These are phyloP conservation scores for Panicum miliaceum DNA, from an alignment of 176 grass and related monocot genomes.

Conservation along the genomic window DNA sequence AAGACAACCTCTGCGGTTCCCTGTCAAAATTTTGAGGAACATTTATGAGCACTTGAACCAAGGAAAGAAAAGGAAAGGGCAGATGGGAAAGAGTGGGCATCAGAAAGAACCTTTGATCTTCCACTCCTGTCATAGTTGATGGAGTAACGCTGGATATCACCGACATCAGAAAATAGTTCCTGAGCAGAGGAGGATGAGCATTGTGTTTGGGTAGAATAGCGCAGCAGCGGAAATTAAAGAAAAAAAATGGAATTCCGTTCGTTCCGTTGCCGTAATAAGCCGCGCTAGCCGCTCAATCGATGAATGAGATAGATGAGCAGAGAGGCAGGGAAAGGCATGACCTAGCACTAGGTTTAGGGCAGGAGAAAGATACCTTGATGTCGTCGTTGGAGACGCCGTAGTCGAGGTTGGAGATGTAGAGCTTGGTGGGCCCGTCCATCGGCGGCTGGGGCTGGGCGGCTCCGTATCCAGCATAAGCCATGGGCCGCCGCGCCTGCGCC, in stretches of 20 bases:
- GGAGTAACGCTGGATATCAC: constrained; percentile 54
- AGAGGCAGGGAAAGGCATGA: no score
- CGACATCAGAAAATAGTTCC: constrained; percentile 72
- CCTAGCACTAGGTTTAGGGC: background rate
- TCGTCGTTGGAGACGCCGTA: constrained; percentile 72
- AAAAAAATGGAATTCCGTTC: background rate
- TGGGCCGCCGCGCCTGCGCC: background rate
- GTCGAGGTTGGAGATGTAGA: constrained; percentile 84
- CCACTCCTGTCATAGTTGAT: constrained; percentile 79
- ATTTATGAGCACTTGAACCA: background rate
- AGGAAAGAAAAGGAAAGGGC: background rate
- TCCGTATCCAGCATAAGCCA: constrained; percentile 20
- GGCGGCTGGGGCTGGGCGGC: constrained; percentile 15
- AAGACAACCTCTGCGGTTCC: constrained; percentile 80
- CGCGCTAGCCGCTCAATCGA: background rate
- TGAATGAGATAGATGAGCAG: background rate
- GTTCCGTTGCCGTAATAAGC: background rate
- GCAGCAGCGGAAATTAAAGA: background rate
- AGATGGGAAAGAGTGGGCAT: background rate
- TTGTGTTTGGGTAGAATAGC: background rate
- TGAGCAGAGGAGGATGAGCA: constrained; percentile 33
- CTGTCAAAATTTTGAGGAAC: constrained; percentile 36
- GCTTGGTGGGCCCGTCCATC: constrained; percentile 56
- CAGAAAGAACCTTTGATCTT: constrained; percentile 64
- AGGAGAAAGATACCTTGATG: constrained; percentile 53